A percentile compares a stretch with the other conserved stretches of the same genome.
phyloP scores from a whole-genome alignment of 1,284 basidiomycete genomes.

The Kalmanozyma brasiliensis region DNA sequence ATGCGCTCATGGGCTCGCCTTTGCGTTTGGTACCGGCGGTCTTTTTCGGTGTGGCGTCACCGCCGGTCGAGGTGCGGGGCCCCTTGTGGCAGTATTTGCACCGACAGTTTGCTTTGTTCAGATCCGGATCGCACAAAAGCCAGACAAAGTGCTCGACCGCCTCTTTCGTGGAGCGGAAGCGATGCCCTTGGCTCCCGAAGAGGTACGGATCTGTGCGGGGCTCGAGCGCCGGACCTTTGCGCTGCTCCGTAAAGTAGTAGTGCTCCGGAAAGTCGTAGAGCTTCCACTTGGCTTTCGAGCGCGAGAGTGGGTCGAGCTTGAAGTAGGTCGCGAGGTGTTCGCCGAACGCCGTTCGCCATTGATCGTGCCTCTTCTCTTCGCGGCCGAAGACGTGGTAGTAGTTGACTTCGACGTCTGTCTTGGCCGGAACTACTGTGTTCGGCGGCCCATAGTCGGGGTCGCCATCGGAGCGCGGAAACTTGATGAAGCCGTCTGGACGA shows the following conservation, averaged over 20 bases:
- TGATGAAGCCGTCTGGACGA: conserved; percentile 49
- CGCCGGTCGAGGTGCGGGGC: conserved; percentile 12
- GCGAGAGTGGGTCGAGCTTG: conserved; percentile 27
- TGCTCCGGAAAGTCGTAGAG: conserved; percentile 49
- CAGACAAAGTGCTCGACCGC: conserved; percentile 42
- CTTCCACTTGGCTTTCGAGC: conserved; percentile 40
- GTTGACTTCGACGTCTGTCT: conserved; percentile 45
- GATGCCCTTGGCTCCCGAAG: conserved; percentile 43
- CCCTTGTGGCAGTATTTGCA: conserved; percentile 56
- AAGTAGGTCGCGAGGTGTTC: conserved; percentile 38
- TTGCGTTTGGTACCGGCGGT: conserved; percentile 26
- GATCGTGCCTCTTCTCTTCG: conserved; percentile 31
- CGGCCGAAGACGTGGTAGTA: conserved; percentile 46
- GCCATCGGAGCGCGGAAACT: conserved; percentile 53
- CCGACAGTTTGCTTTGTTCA: conserved; percentile 34
- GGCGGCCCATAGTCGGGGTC: conserved; percentile 46
- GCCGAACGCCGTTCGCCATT: conserved; percentile 41
- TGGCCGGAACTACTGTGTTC: conserved; percentile 34
- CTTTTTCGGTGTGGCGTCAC: conserved; percentile 16
- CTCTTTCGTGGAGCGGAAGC: conserved; percentile 52
- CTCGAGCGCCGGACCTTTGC: conserved; percentile 39
- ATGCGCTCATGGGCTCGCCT: conserved; percentile 19
- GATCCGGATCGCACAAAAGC: conserved; percentile 43
- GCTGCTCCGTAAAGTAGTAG: conserved; percentile 55
- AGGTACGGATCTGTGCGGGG: conserved; percentile 54